Conservation (phyloP, 306 rosid genomes). For the Hippophae rhamnoides region DNA sequence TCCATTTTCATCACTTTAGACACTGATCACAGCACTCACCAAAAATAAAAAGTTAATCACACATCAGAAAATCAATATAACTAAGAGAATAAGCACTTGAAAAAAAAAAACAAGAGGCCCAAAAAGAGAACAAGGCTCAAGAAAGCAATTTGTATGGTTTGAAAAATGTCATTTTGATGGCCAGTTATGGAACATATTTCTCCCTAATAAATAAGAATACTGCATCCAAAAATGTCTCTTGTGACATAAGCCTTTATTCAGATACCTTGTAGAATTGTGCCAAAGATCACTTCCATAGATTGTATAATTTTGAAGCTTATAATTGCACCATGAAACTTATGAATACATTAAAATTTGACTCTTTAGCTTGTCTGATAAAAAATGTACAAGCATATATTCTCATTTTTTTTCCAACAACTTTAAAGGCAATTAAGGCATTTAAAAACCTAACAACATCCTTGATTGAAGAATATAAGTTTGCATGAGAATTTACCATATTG, state of each 20-base stretch:
- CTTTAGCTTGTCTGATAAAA: neutral
- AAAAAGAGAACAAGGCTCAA: conserved; percentile 3
- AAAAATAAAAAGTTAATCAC: conserved; percentile 7
- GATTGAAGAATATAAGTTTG: neutral
- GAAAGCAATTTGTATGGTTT: conserved; percentile 4
- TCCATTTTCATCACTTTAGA: conserved; percentile 47
- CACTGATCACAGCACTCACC: conserved; percentile 39
- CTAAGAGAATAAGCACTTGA: neutral
- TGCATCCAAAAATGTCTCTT: conserved; percentile 5
- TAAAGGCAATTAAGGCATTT: conserved; percentile 6
- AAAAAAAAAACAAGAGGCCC: neutral
- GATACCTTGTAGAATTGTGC: conserved; percentile 3
- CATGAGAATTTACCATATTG: conserved; percentile 53
- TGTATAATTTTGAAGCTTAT: conserved; percentile 6
- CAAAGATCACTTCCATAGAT: conserved; percentile 3
- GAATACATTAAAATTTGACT: conserved; percentile 1
- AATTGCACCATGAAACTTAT: conserved; percentile 4
- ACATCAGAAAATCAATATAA: conserved; percentile 18
- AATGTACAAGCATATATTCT: conserved; percentile 2
- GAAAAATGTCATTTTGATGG: conserved; percentile 1
- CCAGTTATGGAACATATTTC: neutral
- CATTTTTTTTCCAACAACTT: neutral
- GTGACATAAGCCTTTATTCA: conserved; percentile 4
- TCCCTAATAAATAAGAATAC: neutral
- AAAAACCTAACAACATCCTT: neutral